These are phyloP conservation scores for Graphilbum sp. DNA, from an alignment of 2,329 filamentous ascomycete species.

Conservation along the genomic window DNA sequence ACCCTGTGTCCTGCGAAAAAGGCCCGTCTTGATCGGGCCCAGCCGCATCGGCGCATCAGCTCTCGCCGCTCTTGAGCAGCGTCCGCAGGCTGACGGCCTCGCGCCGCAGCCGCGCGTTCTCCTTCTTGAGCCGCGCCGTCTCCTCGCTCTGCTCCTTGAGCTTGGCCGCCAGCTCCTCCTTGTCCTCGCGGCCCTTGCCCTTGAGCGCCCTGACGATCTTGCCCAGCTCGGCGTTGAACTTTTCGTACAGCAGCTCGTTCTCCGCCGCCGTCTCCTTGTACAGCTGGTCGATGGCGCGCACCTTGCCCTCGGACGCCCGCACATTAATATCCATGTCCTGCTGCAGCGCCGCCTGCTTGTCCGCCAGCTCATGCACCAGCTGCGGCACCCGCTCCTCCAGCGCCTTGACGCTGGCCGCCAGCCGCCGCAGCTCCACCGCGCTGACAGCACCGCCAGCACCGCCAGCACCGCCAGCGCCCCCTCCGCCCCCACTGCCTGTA, in stretches of 20 bases:
- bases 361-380: slow-evolving; percentile 40
- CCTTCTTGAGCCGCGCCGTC: slow-evolving; percentile 59
- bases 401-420: slow-evolving; percentile 41
- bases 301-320: slow-evolving; percentile 59
- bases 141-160: slow-evolving; percentile 65
- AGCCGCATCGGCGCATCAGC: too few relatives aligned
- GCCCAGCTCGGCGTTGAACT: slow-evolving; percentile 79
- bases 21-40: too few relatives aligned
- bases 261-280: slow-evolving; percentile 79
- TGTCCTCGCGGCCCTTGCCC: slow-evolving; percentile 57
- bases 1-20: too few relatives aligned
- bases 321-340: slow-evolving; percentile 57
- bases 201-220: slow-evolving; percentile 65
- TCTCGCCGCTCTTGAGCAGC: slow-evolving; percentile 27
- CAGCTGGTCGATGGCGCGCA: slow-evolving; percentile 69
- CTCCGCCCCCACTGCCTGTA: too few relatives aligned
- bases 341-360: slow-evolving; percentile 47
- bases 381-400: slow-evolving; percentile 52
- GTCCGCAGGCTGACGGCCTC: slow-evolving; percentile 59
- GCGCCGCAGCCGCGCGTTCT: slow-evolving; percentile 68
- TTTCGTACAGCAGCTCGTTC: slow-evolving; percentile 83
- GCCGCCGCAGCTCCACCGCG: slow-evolving; percentile 17
- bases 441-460: too few relatives aligned
- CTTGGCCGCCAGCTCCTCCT: slow-evolving; percentile 57
- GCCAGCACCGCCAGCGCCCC: too few relatives aligned